These are phyloP conservation scores for Hirschfeldia incana DNA, from an alignment of 345 rosid species.

Conservation along the genomic window DNA sequence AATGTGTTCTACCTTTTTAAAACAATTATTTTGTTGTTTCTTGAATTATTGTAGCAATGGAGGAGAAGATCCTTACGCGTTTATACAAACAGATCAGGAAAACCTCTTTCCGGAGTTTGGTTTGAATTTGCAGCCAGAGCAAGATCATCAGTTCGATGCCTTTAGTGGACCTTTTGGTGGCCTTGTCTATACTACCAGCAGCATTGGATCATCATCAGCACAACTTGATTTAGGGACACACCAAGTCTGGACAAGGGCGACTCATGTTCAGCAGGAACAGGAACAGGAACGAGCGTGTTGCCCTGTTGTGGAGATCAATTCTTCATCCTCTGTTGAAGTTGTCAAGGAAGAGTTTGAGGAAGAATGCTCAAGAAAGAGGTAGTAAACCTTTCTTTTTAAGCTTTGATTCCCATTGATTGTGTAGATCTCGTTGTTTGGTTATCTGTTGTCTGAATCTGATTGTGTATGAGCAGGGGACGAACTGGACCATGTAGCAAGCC, in stretches of 20 bases:
- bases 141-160: constrained; percentile 23
- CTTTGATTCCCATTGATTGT: neutral
- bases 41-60: constrained; percentile 29
- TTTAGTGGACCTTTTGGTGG: constrained; percentile 7
- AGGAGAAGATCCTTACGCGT: constrained; percentile 32
- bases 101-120: constrained; percentile 24
- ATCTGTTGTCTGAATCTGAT: constrained; percentile 13
- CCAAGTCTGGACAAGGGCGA: neutral
- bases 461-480: constrained; percentile 36
- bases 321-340: constrained; percentile 40
- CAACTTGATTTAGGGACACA: constrained; percentile 23
- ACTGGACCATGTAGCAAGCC: constrained; percentile 41
- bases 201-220: constrained; percentile 25
- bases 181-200: constrained; percentile 18
- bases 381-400: constrained; percentile 18
- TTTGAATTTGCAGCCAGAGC: constrained; percentile 25
- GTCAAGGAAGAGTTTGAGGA: constrained; percentile 37
- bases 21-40: neutral
- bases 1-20: too few species aligned
- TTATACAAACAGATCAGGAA: constrained; percentile 20
- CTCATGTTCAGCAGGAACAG: neutral
- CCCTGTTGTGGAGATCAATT: constrained; percentile 28
- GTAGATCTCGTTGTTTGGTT: neutral
- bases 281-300: constrained; percentile 23
- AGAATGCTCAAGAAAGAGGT: constrained; percentile 40